Evolutionary conservation across 805 yeast species (phyloP), one percentile per base, ranked within the genome.

Genomic region (Danielia reshetovae): DNA sequence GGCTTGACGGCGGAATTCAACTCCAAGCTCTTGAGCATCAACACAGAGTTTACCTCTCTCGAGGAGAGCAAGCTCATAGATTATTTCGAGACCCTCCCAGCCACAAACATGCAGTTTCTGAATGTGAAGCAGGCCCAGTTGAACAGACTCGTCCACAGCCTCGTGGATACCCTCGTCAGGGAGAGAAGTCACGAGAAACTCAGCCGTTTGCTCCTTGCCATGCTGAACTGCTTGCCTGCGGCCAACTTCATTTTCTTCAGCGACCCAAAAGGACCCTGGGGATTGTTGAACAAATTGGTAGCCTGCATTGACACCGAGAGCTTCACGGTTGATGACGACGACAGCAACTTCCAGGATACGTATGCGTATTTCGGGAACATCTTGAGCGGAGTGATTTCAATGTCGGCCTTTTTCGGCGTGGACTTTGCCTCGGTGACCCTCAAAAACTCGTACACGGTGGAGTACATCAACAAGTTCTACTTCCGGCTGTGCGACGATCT

Each of bases 351-450:
- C 42, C 87, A 81, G 53, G 93, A 83, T 24, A 57, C 68, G 10
- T 84, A 79, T 49, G 65, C 85, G 2, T 79, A 84, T 25, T 79
- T 81, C 54, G 88, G 94, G 1, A 66, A 76, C 29, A 61, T 79
- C 1, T 48, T 82, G 17, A 51, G 51, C n/a, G 52, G 58, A 2
- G 47, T 55, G 10, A 49, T 61, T 14, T 43, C 57, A 7, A 47
- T 65, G 4, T 34, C 52, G 2, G 48, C 48, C 27, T 35, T 39
- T 10, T 62, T 59, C 36, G 43, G 57, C 2, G 40, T 61, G 27
- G 61, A 60, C 38, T 46, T 53, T 25, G 42, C 56, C 1, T 29
- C 45, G 13, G 30, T 60, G 28, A 34, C 39, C 24, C 30, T 60
- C 12, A 51, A 51, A 26, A 45, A 45, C 35, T 65, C 72, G 2